phyloP scores from a whole-genome alignment of 371 early-diverging fungal genomes.

The Actinomortierella wolfii region DNA sequence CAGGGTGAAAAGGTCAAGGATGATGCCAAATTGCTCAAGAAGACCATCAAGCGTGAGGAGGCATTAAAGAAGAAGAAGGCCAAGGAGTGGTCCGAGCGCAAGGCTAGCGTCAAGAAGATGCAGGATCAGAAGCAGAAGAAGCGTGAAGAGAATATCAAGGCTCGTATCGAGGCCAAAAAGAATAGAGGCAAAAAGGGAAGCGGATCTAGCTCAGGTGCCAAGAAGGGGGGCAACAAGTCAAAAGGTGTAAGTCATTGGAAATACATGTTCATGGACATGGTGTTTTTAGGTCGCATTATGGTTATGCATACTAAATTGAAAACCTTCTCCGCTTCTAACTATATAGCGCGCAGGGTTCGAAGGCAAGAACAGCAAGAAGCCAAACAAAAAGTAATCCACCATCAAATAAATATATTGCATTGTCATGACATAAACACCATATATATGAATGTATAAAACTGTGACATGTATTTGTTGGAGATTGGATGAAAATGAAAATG shows the following conservation, averaged over 20 bases:
- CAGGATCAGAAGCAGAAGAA: conserved; percentile 74
- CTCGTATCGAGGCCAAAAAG: conserved; percentile 77
- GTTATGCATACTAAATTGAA: not conserved
- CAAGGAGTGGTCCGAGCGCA: conserved; percentile 81
- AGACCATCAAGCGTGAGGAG: conserved; percentile 87
- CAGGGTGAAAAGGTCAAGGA: conserved; percentile 92
- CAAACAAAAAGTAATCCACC: conserved; percentile 31
- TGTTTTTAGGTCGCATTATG: not conserved
- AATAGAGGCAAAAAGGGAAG: conserved; percentile 65
- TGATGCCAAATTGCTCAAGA: conserved; percentile 86
- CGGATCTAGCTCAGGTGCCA: conserved; percentile 8
- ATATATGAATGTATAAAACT: not conserved
- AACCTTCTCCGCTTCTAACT: not conserved
- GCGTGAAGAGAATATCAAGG: conserved; percentile 79
- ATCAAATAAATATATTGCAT: conserved; percentile 45
- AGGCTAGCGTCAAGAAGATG: conserved; percentile 63
- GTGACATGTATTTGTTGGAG: too few species aligned
- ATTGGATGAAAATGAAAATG: too few species aligned
- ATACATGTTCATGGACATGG: not conserved
- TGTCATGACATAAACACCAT: conserved; percentile 17
- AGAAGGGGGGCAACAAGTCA: conserved; percentile 31
- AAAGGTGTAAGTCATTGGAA: conserved; percentile 34
- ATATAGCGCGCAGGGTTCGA: conserved; percentile 45
- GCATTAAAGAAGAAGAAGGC: conserved; percentile 82
- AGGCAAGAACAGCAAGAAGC: conserved; percentile 42